These are phyloP conservation scores for Hypoxylon fuscum DNA, from an alignment of 495 filamentous ascomycete genomes.

Conservation along the genomic window DNA sequence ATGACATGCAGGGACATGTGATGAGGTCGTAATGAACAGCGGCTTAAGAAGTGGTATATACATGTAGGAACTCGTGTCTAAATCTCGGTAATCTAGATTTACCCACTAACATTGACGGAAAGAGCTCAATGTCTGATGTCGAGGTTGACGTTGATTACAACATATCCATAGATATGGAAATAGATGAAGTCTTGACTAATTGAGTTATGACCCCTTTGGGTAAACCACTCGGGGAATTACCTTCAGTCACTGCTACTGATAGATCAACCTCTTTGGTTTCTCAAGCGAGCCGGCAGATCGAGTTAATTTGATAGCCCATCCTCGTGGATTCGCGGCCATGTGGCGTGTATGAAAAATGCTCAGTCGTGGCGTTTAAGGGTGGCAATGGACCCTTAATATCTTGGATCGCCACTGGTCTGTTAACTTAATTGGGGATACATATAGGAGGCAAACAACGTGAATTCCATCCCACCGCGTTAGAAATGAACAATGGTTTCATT, in stretches of 20 bases:
- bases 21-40: too few relatives aligned
- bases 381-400: slow-evolving; percentile 17
- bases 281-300: neutral
- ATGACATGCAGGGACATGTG: too few relatives aligned
- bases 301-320: neutral
- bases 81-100: slow-evolving; percentile 21
- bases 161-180: neutral
- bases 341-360: slow-evolving; percentile 22
- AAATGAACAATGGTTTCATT: slow-evolving; percentile 23
- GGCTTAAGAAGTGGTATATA: neutral
- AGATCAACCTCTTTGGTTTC: neutral
- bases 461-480: slow-evolving; percentile 33
- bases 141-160: neutral
- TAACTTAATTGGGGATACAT: neutral
- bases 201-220: neutral
- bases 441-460: slow-evolving; percentile 14
- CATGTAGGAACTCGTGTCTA: neutral
- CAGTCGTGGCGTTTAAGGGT: slow-evolving; percentile 2
- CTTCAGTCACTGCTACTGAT: neutral
- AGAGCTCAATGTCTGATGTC: slow-evolving; percentile 1
- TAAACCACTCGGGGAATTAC: neutral
- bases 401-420: slow-evolving; percentile 10
- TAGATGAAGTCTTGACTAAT: neutral
- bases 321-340: slow-evolving; percentile 13
- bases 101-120: neutral